Conservation (phyloP, 2,329 filamentous ascomycete species). For the Ophiocordyceps robertsii region DNA sequence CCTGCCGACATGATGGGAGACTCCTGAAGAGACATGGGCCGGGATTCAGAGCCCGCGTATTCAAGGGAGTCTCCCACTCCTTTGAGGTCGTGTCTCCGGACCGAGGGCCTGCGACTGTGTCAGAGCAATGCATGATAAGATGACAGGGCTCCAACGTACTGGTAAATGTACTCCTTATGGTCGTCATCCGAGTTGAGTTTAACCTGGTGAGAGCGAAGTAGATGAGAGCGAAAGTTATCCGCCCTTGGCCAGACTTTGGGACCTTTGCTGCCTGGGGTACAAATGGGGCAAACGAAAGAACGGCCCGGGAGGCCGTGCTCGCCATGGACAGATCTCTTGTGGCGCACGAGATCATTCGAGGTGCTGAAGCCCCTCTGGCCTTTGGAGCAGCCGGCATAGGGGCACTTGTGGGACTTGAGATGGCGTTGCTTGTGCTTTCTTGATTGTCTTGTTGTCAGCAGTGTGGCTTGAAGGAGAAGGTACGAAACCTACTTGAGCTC, state of each 20-base stretch:
- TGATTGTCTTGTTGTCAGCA: conserved; percentile 21
- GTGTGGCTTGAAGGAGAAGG: background rate
- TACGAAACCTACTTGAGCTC: conserved; percentile 37
- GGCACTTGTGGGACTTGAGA: conserved; percentile 52
- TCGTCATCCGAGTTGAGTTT: conserved; percentile 22
- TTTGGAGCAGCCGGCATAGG: conserved; percentile 35
- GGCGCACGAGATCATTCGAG: conserved; percentile 67
- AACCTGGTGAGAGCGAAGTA: conserved; percentile 50
- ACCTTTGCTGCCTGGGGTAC: conserved; percentile 3
- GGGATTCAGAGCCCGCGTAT: conserved; percentile 7
- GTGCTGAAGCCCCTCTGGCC: conserved; percentile 61
- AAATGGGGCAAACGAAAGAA: conserved; percentile 1
- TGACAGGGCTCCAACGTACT: conserved; percentile 1
- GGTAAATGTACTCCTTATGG: conserved; percentile 19
- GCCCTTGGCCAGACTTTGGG: conserved; percentile 64
- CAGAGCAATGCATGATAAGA: background rate
- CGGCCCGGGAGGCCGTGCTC: conserved; percentile 20
- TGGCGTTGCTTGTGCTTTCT: conserved; percentile 65
- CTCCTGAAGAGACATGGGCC: conserved; percentile 5
- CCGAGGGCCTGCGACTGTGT: background rate
- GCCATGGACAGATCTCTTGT: conserved; percentile 59
- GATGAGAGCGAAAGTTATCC: conserved; percentile 79
- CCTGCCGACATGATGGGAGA: conserved; percentile 2
- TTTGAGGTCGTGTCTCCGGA: background rate
- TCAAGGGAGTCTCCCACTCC: conserved; percentile 14